Percentiles rank a stretch among this genome's conserved stretches.
These are phyloP conservation scores for Cryptosporidium bovis DNA, from an alignment of 169 alveolate genomes.

Conservation along the genomic window DNA sequence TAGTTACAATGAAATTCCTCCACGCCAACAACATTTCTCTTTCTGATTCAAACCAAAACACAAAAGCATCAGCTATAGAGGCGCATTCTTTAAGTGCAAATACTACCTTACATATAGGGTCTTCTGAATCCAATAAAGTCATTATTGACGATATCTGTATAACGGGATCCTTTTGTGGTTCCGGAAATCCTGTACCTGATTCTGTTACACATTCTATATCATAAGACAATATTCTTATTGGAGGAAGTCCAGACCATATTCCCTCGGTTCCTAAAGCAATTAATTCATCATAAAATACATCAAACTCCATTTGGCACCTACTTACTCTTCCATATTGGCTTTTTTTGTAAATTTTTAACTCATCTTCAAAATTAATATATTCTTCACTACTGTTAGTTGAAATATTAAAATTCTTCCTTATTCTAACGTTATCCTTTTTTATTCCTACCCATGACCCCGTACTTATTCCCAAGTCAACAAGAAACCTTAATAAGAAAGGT, in stretches of 20 bases:
- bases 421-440: constrained; percentile 76
- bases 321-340: constrained; percentile 75
- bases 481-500: constrained; percentile 95
- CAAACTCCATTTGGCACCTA: constrained; percentile 92
- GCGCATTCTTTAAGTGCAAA: constrained; percentile 88
- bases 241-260: constrained; percentile 93
- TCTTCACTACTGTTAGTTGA: constrained; percentile 37
- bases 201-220: constrained; percentile 90
- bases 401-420: background rate
- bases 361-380: constrained; percentile 2
- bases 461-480: constrained; percentile 94
- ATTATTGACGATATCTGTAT: constrained; percentile 95
- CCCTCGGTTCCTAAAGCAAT: constrained; percentile 87
- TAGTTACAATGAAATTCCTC: constrained; percentile 83
- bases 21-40: constrained; percentile 88
- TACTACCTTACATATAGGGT: constrained; percentile 84
- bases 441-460: constrained; percentile 97
- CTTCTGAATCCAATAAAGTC: constrained; percentile 81
- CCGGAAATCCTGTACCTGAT: constrained; percentile 94
- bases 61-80: constrained; percentile 88
- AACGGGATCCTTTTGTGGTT: constrained; percentile 94
- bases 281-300: constrained; percentile 81
- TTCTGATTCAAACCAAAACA: constrained; percentile 88
- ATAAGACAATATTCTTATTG: constrained; percentile 95
- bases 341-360: background rate